These are phyloP conservation scores for Crucihimalaya himalaica DNA, from an alignment of 345 rosid species.

Conservation along the genomic window DNA sequence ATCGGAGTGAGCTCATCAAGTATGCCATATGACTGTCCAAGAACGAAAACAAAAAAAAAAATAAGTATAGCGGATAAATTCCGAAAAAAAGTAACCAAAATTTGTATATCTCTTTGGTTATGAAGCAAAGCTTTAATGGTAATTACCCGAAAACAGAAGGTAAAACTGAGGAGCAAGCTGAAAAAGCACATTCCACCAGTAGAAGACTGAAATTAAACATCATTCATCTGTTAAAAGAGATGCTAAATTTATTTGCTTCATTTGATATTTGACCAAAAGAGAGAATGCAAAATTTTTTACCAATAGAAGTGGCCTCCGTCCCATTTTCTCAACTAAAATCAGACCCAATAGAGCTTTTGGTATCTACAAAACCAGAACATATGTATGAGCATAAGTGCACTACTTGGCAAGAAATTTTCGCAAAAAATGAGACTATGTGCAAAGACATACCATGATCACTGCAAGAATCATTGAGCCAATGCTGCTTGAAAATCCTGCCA, in stretches of 20 bases:
- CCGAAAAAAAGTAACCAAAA: background rate
- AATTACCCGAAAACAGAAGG: slow-evolving; percentile 62
- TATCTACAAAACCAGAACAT: slow-evolving; percentile 31
- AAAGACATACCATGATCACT: slow-evolving; percentile 45
- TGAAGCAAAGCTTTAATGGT: background rate
- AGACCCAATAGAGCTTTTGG: slow-evolving; percentile 32
- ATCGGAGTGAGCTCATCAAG: slow-evolving; percentile 44
- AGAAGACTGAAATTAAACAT: slow-evolving; percentile 46
- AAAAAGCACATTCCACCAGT: slow-evolving; percentile 49
- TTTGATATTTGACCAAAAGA: background rate
- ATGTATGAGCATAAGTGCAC: background rate
- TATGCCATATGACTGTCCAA: slow-evolving; percentile 33
- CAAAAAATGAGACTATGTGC: background rate
- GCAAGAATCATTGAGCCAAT: slow-evolving; percentile 46
- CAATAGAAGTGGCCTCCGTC: slow-evolving; percentile 54
- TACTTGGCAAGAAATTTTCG: background rate
- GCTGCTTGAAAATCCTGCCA: slow-evolving; percentile 43
- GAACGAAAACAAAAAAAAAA: background rate
- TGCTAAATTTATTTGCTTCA: background rate
- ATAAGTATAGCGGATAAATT: background rate
- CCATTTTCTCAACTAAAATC: slow-evolving; percentile 49
- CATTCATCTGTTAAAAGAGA: slow-evolving; percentile 18
- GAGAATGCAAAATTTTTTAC: slow-evolving; percentile 23
- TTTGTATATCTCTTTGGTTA: background rate
- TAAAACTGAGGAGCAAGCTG: slow-evolving; percentile 43